These are phyloP conservation scores for Pulveroboletus sp. DNA, from an alignment of 768 basidiomycete genomes.

Conservation along the genomic window DNA sequence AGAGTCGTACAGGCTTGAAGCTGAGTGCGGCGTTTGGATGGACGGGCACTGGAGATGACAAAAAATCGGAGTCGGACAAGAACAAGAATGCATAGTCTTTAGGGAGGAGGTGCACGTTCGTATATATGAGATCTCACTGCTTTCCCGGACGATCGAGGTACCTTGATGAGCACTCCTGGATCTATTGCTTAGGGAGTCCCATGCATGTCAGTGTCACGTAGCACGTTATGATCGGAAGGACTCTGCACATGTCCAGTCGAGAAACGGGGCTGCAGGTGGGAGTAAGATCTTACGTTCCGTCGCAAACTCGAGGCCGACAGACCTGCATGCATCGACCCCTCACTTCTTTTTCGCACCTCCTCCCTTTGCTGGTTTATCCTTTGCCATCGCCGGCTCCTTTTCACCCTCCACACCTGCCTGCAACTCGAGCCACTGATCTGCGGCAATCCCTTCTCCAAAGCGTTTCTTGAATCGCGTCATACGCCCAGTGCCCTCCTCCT, in stretches of 20 bases:
- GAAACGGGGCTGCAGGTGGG: not conserved
- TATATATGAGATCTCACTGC: constrained; percentile 2
- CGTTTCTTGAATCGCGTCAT: constrained; percentile 74
- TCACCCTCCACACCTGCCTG: constrained; percentile 26
- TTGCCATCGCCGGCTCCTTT: constrained; percentile 24
- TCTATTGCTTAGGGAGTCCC: too few relatives aligned
- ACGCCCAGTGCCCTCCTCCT: constrained; percentile 67
- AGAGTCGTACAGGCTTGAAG: constrained; percentile 71
- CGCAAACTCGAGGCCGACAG: not conserved
- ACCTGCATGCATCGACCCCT: not conserved
- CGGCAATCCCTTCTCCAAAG: constrained; percentile 53
- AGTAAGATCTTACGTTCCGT: not conserved
- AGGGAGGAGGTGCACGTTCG: not conserved
- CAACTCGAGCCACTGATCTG: constrained; percentile 28
- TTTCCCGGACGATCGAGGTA: not conserved
- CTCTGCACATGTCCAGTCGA: too few relatives aligned
- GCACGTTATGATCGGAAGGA: not conserved
- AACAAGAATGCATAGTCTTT: constrained; percentile 10
- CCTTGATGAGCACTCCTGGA: too few relatives aligned
- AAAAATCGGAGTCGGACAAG: constrained; percentile 14
- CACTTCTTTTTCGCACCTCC: constrained; percentile 19
- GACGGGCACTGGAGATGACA: constrained; percentile 20
- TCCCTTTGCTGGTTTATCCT: constrained; percentile 15
- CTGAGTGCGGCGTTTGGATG: constrained; percentile 55
- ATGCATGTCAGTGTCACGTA: not conserved